Percentiles rank a stretch among this genome's conserved stretches.
These are phyloP conservation scores for Penicillium sp. DNA, from an alignment of 2,329 filamentous ascomycete species.

Conservation along the genomic window DNA sequence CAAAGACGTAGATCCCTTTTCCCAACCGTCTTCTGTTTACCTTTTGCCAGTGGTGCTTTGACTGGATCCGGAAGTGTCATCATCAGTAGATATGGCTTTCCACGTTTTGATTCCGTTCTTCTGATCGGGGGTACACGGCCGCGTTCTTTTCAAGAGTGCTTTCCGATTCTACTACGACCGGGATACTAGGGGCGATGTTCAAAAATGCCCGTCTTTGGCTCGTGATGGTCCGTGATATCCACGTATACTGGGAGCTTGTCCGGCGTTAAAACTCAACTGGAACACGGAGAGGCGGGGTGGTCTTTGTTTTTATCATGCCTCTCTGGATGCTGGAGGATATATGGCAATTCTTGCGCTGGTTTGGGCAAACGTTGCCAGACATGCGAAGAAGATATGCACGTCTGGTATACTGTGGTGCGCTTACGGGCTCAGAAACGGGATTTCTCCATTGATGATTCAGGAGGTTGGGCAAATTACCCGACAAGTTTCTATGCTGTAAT, in stretches of 20 bases:
- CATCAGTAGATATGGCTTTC: not conserved
- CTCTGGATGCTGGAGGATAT: not conserved
- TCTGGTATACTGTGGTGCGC: not conserved
- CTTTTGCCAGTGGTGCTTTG: not conserved
- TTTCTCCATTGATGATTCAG: not conserved
- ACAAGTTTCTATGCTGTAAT: not conserved
- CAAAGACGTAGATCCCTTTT: slow-evolving; percentile 3
- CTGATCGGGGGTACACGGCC: not conserved
- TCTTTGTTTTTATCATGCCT: not conserved
- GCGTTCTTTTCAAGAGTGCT: too few relatives aligned
- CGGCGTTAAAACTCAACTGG: not conserved
- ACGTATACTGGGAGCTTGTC: not conserved
- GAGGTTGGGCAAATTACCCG: not conserved
- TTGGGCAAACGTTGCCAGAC: not conserved
- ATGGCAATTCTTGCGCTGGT: not conserved
- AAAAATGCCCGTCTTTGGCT: not conserved
- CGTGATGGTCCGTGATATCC: not conserved
- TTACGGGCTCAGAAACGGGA: not conserved
- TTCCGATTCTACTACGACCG: not conserved
- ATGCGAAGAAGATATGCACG: not conserved
- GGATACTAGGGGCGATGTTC: not conserved
- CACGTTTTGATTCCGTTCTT: not conserved
- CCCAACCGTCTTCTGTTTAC: not conserved
- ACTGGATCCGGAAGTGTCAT: not conserved
- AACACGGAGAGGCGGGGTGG: not conserved